Evolutionary conservation across 2,329 filamentous ascomycete species (phyloP).

Genomic region (Beauveria medogensis): DNA sequence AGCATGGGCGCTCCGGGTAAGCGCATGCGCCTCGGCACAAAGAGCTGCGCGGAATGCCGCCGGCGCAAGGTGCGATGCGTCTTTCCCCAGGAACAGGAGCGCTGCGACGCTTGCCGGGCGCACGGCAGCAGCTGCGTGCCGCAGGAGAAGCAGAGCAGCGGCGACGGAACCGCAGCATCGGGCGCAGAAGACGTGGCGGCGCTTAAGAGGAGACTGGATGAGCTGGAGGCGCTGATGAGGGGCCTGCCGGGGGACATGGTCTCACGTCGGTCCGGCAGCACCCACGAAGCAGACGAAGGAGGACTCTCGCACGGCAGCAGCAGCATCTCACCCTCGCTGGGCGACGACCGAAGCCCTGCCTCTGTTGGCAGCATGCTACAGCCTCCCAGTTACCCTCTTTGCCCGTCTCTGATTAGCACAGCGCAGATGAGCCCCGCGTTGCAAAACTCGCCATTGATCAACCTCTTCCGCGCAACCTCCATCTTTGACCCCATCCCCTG

Average conservation of each 20-base stretch:
- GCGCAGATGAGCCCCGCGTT: background rate
- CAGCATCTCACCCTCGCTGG: background rate
- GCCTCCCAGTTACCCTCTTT: background rate
- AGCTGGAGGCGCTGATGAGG: slow-evolving; percentile 20
- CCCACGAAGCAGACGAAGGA: background rate
- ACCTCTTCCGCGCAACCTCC: slow-evolving; percentile 3
- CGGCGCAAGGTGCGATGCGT: slow-evolving; percentile 42
- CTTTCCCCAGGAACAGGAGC: slow-evolving; percentile 26
- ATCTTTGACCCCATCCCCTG: background rate
- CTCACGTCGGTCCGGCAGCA: background rate
- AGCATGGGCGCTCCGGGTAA: slow-evolving; percentile 14
- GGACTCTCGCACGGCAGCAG: slow-evolving; percentile 5
- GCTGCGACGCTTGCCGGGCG: slow-evolving; percentile 36
- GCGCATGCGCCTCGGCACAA: slow-evolving; percentile 24
- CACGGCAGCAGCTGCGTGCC: slow-evolving; percentile 36
- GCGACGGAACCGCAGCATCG: background rate
- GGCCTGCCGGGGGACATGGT: background rate
- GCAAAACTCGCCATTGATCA: slow-evolving; percentile 1
- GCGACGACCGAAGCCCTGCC: background rate
- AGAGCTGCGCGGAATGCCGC: slow-evolving; percentile 33
- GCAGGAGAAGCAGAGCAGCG: slow-evolving; percentile 25
- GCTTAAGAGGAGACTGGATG: slow-evolving; percentile 16
- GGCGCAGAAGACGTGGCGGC: slow-evolving; percentile 5
- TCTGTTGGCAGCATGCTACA: background rate
- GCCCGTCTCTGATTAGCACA: background rate